Evolutionary conservation across 2,329 filamentous ascomycete species (phyloP), one percentile per base, ranked within the genome.

Genomic region (Monosporascus sp.): DNA sequence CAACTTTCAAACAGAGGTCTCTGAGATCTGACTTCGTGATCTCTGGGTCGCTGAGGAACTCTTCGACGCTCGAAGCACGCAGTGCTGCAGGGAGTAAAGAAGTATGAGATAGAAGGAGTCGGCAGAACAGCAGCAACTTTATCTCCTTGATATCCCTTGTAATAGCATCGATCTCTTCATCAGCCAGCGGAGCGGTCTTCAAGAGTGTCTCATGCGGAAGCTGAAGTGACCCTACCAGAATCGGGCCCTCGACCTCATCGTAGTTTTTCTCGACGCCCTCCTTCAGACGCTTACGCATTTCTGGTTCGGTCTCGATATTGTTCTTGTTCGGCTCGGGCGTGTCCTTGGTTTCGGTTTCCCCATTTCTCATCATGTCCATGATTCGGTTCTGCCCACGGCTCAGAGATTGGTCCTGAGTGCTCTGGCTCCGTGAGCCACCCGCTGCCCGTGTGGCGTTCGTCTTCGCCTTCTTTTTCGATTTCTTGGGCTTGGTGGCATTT

Each of bases 81-180:
- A 79, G 60, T 5, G 77, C 76, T 25, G 68, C 67, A 4, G 74
- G 75, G 1, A 79, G 66, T 14, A 79, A 60, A 4, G 71, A 67
- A 2, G 74, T 72, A 43, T 77, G 74, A 4, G 72, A 71, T 8
- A 79, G 64, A 17, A 79, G 59, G 8, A 77, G 64, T 41, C 76
- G 71, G 55, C 77, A 79, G 52, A 79, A 77, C 1, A 79, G 60
- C 14, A 77, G 66, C 51, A 72, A 62, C 62, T 79, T 79, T 58
- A 79, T 76, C 57, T 79, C 74, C 14, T 68, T 66, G 35, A 79
- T 70, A n/a, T 79, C 74, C 3, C 66, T 62, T 17, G 76, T 62
- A 2, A 79, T 59, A 17, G 60, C 54, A 31, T 74, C 67, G 22
- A 77, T 72, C 54, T 78, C 75, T 14, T 72, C 69, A 31, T 74